Base-by-base conservation (phyloP, 495 filamentous ascomycete genomes). In the Rhypophila decipiens region DNA sequence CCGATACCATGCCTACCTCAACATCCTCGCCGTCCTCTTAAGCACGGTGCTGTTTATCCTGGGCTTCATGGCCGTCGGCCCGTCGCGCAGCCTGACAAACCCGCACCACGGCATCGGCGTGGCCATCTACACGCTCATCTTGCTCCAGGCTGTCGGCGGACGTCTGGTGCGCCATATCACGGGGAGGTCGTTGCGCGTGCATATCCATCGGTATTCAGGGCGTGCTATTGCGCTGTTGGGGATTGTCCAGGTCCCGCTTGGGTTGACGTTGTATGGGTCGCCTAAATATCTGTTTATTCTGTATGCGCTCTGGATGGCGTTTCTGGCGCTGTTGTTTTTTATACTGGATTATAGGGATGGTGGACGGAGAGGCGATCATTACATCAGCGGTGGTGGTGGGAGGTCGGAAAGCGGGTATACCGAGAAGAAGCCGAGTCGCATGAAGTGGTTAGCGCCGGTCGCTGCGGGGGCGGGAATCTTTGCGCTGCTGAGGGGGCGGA, bases 31-130 rank as follows among this genome's bases (percentile, higher is more conserved):
- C 18, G 67, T 95, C 15, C 61, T 79, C 18, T 64, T 93, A 42
- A 69, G 75, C 23, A 91, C 88, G 0, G 82, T 87, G 18, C 65
- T 86, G 9, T 87, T 96, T 52, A 66, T 86, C 31, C 68, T 91
- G 9, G 88, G 90, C 12, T 90, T 74, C 63, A 77, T 88, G 59
- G 87, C 91, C 29, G 84, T 93, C 19, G 87, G 88, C 8, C 78
- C 84, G 1, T 61, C 69, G 39, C 76, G 90, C 50, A 88, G 81
- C 57, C 72, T 96, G 53, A 87, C 87, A 38, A 98, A 98, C 63
- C 93, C 93, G 2, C 93, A 98, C 70, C 87, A 90, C 69, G 90
- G 89, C 47, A 96, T 97, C 57, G 93, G 93, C 19, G 68, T 95
- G 24, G 85, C 90, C 31, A 82, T 98, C 47, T 97, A 93, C 65